These are phyloP conservation scores for Monosporascus sp. DNA, from an alignment of 2,329 filamentous ascomycete species.

Conservation along the genomic window DNA sequence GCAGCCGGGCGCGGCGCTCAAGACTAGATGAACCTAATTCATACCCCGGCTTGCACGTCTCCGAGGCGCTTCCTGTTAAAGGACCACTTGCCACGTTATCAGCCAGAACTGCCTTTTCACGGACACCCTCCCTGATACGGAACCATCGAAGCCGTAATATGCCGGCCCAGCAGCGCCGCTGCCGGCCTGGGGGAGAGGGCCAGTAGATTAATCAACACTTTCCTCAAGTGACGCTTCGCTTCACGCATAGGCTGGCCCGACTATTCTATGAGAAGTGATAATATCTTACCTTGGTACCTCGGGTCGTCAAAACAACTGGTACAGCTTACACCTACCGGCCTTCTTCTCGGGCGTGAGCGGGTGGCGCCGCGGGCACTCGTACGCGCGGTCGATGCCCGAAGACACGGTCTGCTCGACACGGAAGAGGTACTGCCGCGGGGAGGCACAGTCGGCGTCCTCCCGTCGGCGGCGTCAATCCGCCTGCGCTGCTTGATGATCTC, in stretches of 20 bases:
- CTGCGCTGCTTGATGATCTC: neutral
- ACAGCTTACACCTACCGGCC: slow-evolving; percentile 7
- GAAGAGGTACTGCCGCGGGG: slow-evolving; percentile 4
- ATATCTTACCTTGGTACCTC: slow-evolving; percentile 7
- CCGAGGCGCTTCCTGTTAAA: too few species aligned
- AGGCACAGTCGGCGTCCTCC: neutral
- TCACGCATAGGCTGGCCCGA: too few species aligned
- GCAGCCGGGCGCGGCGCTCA: too few species aligned
- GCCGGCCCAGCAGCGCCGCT: neutral
- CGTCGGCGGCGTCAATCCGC: too few species aligned
- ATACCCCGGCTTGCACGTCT: too few species aligned
- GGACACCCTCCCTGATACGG: too few species aligned
- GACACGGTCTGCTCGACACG: slow-evolving; percentile 1
- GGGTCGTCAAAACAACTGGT: slow-evolving; percentile 12
- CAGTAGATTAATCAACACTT: too few species aligned
- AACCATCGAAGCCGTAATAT: neutral
- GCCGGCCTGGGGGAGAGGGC: too few species aligned
- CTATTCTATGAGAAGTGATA: neutral
- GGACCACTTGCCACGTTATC: too few species aligned
- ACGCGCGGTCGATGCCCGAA: slow-evolving; percentile 8
- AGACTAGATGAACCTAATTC: too few species aligned
- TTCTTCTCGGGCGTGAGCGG: slow-evolving; percentile 10
- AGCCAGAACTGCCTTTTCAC: too few species aligned
- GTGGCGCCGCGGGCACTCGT: slow-evolving; percentile 8
- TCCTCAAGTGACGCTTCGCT: too few species aligned